Conservation (phyloP, 805 yeast genomes). For the Kuraishia floccosa region DNA sequence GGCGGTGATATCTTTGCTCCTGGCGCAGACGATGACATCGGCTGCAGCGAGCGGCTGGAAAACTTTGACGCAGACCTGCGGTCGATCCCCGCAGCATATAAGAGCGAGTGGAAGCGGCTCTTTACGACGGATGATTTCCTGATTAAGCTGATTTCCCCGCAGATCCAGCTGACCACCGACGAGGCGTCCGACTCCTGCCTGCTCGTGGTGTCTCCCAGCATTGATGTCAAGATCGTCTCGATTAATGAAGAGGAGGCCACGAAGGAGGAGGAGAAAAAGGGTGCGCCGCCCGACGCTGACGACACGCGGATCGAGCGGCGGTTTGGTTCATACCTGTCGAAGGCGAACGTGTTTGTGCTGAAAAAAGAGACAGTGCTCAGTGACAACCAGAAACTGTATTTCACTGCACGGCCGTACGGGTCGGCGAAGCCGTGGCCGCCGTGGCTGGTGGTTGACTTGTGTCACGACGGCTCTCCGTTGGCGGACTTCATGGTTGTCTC, state of each 20-base stretch:
- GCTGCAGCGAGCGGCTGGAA: slow-evolving; percentile 22
- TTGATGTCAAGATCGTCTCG: slow-evolving; percentile 59
- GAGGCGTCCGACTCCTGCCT: slow-evolving; percentile 46
- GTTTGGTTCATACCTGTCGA: slow-evolving; percentile 52
- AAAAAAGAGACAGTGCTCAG: slow-evolving; percentile 33
- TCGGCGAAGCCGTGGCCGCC: slow-evolving; percentile 72
- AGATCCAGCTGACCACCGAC: slow-evolving; percentile 56
- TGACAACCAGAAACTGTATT: slow-evolving; percentile 12
- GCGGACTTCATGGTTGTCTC: slow-evolving; percentile 44
- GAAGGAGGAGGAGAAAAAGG: slow-evolving; percentile 29
- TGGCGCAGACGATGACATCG: slow-evolving; percentile 2
- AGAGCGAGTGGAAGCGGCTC: slow-evolving; percentile 21
- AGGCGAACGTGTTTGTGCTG: slow-evolving; percentile 66
- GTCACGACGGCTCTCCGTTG: slow-evolving; percentile 42
- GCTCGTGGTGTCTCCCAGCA: slow-evolving; percentile 60
- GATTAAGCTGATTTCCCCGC: slow-evolving; percentile 68
- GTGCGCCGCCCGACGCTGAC: slow-evolving; percentile 7
- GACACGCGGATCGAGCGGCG: slow-evolving; percentile 46
- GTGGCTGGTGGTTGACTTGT: slow-evolving; percentile 69
- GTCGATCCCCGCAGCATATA: slow-evolving; percentile 20
- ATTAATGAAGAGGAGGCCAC: slow-evolving; percentile 34
- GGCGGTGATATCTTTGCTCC: background rate
- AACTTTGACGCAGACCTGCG: slow-evolving; percentile 44
- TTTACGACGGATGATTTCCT: slow-evolving; percentile 42
- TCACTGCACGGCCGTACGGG: slow-evolving; percentile 49